Conservation (phyloP, 371 early-diverging fungal genomes). For the Smittium culicis region DNA sequence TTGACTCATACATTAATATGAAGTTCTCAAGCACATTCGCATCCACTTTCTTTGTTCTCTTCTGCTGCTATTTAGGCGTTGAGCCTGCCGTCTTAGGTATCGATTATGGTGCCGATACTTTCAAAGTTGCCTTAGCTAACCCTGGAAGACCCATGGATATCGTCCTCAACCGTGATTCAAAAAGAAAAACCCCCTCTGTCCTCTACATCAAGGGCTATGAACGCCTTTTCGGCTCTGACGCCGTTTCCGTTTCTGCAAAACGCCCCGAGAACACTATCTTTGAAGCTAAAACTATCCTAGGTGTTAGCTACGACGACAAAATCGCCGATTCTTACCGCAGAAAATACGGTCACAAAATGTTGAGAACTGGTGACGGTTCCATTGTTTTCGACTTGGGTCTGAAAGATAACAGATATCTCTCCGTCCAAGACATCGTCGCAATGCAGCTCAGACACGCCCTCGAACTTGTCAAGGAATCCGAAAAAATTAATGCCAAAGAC, state of each 20-base stretch:
- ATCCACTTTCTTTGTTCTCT: neutral
- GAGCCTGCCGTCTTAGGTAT: constrained; percentile 66
- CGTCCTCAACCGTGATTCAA: constrained; percentile 88
- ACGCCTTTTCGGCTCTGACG: constrained; percentile 79
- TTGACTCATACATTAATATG: too few relatives aligned
- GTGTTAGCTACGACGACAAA: constrained; percentile 53
- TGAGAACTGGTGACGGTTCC: constrained; percentile 48
- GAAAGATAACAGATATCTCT: constrained; percentile 28
- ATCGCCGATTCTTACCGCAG: constrained; percentile 46
- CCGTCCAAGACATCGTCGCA: constrained; percentile 81
- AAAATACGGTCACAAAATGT: constrained; percentile 57
- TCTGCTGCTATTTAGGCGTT: neutral
- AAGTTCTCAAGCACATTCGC: neutral
- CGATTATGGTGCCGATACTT: constrained; percentile 93
- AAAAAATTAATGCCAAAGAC: constrained; percentile 63
- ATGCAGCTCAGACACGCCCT: constrained; percentile 84
- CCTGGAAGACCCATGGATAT: constrained; percentile 82
- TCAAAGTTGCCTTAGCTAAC: constrained; percentile 84
- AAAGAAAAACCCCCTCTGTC: constrained; percentile 78
- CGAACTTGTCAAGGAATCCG: constrained; percentile 61
- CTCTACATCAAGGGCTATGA: constrained; percentile 66
- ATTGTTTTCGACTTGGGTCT: constrained; percentile 46
- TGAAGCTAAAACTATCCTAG: constrained; percentile 69
- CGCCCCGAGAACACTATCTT: constrained; percentile 63
- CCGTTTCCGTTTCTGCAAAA: constrained; percentile 50